Base-by-base conservation (phyloP, 495 filamentous ascomycete species). In the Penicillium argentinense region DNA sequence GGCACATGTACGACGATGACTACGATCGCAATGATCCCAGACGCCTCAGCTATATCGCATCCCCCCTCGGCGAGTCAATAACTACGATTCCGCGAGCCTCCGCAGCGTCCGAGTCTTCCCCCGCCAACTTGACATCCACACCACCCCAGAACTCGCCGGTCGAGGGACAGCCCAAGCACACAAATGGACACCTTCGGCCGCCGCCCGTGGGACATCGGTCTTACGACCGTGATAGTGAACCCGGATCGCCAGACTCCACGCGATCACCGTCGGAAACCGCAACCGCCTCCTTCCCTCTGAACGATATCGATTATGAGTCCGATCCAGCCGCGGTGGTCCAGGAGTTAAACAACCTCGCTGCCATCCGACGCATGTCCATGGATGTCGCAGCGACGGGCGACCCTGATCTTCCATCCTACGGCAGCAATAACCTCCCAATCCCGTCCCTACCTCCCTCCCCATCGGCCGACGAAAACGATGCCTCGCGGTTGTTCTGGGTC, bases 291-390 rank as follows among this genome's bases (percentile, higher is more conserved):
- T 96, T 91, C 56, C 89, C 91, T 42, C 76, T 97, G 24, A 89
- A 89, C 54, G 86, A 96, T 60, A 91, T 97, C 51, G 91, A 96
- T 72, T 91, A 91, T 62, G 86, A 90, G 66, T 89, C 87, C 11
- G 83, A 92, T 56, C 87, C 95, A 9, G 89, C 86, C 38, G 92
- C 91, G 47, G 89, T 99, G 13, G 90, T 89, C 23, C 90, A 97
- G 62, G 93, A 99, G 71, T 71, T 97, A 34, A 95, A 85, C 67
- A 99, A 97, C 61, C 69, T 99, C 40, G 91, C 96, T 58, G 93
- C 95, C 9, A 81, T 99, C 47, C 84, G 93, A 50, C 85, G 93
- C 45, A 92, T 99, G 88, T 97, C 93, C 12, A 97, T 99, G 95
- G 91, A 97, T 67, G 93, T 95, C 11, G 87, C 88, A 42, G 87